Base-by-base conservation (phyloP, 148 eudicot genomes). In the Oxyria digyna region DNA sequence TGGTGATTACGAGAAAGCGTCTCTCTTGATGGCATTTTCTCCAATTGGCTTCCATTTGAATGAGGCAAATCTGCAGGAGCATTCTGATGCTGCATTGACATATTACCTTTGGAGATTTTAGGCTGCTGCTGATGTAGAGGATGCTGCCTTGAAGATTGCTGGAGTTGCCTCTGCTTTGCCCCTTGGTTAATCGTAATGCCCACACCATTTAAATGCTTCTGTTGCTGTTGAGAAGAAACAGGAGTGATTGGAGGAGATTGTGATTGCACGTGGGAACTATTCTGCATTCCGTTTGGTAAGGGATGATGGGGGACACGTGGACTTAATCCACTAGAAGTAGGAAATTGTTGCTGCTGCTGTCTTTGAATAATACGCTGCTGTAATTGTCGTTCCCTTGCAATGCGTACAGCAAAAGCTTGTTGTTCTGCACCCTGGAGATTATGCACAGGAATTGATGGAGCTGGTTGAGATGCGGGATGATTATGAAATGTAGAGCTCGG, bases 351-450 rank as follows among this genome's bases (percentile, higher is more conserved):
- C 35, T 80, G 95, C 66, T 79, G 87, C 35, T 78, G 84, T 66
- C 78, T 85, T 18, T 62, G 74, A 54, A 71, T 43, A 33, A 59
- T 62, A 17, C 74, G 67, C 42, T 71, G 74, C 54, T 74, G 88
- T 71, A 83, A 59, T 70, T 86, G 91, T 72, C 83, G 81, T 62
- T 93, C 92, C 81, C 89, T 90, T 18, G 87, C 88, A 69, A 85
- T 21, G 55, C 82, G 96, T 15, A 85, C 13, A 29, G 73, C 79
- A 74, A 75, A 82, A 42, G 90, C 87, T 82, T 88, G 90, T 37
- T 87, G 86, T 70, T 87, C 95, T 4, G 83, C 59, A 70, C 73
- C 49, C 7, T 82, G n/a, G n/a, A n/a, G n/a, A n/a, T n/a, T 87
- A 74, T 82, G 87, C 27, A 82, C 77, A 23, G 91, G 80, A 75